Evolutionary conservation across 768 basidiomycete genomes (phyloP), one percentile per base, ranked within the genome.

Genomic region (Phylloporus sp.): DNA sequence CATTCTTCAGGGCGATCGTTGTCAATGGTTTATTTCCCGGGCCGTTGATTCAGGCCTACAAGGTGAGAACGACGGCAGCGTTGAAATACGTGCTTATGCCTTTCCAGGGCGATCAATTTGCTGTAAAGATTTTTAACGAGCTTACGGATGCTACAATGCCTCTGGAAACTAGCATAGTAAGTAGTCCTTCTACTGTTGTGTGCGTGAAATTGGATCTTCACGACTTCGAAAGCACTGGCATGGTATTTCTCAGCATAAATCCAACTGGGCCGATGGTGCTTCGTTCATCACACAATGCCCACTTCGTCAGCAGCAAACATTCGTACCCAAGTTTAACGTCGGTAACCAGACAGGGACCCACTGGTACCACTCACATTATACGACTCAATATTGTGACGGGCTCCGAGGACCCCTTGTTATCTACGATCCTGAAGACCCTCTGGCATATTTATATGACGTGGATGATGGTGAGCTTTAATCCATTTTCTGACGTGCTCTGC

Each of bases 311-410:
- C 49, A 56, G 1, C 44, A 65, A 31, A 56, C 62, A 1, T 75
- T 73, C 48, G 33, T 60, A 26, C 68, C 73, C 39, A 56, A 64
- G 14, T 74, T 75, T 50, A 51, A 51, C 4, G 46, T 45, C n/a
- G 33, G 48, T 0, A 51, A 55, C 23, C 69, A 73, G 46, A 60
- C 64, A 1, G 73, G 74, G 8, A 75, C 71, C 0, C 74, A 67
- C 43, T 75, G 74, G 73, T 73, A 72, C 45, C 71, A 73, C 50
- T 66, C 68, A 14, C 71, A 73, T 41, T 51, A 58, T 74, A 69
- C 49, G 56, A 47, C 68, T 64, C 68, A 73, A 53, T 53, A 50
- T 27, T 71, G 72, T 35, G 70, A 72, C 28, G 72, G 72, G 5
- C 49, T 72, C 28, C 62, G 70, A n/a, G 72, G 72, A 7, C 55